Base-by-base conservation (phyloP, 73 alveolate genomes). In the Paramecium sexaurelia region DNA sequence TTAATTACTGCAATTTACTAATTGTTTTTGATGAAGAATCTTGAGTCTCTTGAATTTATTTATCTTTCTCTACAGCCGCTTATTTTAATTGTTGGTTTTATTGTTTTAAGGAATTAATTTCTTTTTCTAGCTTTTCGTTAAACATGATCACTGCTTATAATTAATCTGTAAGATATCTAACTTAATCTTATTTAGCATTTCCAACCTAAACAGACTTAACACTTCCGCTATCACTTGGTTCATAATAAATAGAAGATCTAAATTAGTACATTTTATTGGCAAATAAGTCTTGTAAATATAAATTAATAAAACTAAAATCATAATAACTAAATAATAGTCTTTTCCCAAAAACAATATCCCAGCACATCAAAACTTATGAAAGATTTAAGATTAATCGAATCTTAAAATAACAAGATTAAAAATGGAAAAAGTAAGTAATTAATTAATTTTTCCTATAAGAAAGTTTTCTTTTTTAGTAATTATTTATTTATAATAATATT, bases 161-260 rank as follows among this genome's bases (percentile, higher is more conserved):
- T 78, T 78, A 24, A 78, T 78, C 90, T 33, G 43, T 29, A 10
- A 78, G 55, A 78, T 78, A 78, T 78, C 73, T 37, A 20, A 78
- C 71, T 78, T 78, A 33, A 39, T 78, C 90, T 45, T 78, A 43
- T 78, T 40, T 78, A 11, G 43, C 43, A 41, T 39, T 41, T 40
- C 90, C 90, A 7, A 78, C 90, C 15, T 78, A 78, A 17, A 45
- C 90, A 5, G 90, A 78, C 43, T 78, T 78, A 19, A 78, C 90
- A 78, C 75, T 41, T 9, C 61, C 73, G 27, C 90, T 78, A 78
- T 78, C 90, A 78, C 75, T 45, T 8, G 90, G 90, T 22, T 78
- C 90, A 78, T 29, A 29, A 43, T 78, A 78, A 1, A 78, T 41
- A 17, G 90, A 78, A 24, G 68, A 78, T 78, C 90, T 37, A 78